Base-by-base conservation (phyloP, 1,284 basidiomycete genomes). In the Microbotryomycetes sp. region DNA sequence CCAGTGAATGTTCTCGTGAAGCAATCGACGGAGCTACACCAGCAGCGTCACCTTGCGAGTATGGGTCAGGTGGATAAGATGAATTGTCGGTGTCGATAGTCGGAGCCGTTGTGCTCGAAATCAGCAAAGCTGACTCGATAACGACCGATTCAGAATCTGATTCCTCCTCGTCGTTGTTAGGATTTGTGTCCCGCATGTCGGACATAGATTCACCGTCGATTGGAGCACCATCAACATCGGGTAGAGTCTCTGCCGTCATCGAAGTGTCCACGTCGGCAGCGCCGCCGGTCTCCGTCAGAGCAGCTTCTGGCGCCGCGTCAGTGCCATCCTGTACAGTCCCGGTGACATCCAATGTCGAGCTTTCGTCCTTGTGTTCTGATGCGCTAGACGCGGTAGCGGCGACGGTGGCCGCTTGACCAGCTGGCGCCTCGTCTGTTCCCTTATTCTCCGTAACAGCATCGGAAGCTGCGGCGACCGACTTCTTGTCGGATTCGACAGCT, bases 401-500 rank as follows among this genome's bases (percentile, higher is more conserved):
- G 9, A 42, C 49, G 23, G 51, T 42, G 16, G 31, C 45, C 36
- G 32, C 51, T 55, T 5, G 60, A 57, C 26, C 51, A 36, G 14
- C 56, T 63, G 23, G 60, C 56, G 9, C 53, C 49, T 45, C 63
- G 58, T 49, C 54, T 56, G 47, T 53, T 46, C 45, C 52, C 46
- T 6, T 58, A 56, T 26, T 42, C 53, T 30, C 25, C 30, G 25
- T 9, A 49, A 30, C n/a, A n/a, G 29, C 32, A 29, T 31, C 36
- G 14, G 25, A 45, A 59, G 26, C 4, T 46, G 36, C 25, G n/a
- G 26, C 4, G 23, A 54, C 53, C 28, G 53, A 56, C 42, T 32
- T 62, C 26, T 49, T 48, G 22, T 48, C 22, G 49, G 7, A 36
- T 23, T 49, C 26, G 31, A 25, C 29, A 46, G 58, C 47, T 19